A percentile compares a stretch with the other conserved stretches of the same genome.
phyloP scores from a whole-genome alignment of 441 rosid species.

The Geranium incanum region DNA sequence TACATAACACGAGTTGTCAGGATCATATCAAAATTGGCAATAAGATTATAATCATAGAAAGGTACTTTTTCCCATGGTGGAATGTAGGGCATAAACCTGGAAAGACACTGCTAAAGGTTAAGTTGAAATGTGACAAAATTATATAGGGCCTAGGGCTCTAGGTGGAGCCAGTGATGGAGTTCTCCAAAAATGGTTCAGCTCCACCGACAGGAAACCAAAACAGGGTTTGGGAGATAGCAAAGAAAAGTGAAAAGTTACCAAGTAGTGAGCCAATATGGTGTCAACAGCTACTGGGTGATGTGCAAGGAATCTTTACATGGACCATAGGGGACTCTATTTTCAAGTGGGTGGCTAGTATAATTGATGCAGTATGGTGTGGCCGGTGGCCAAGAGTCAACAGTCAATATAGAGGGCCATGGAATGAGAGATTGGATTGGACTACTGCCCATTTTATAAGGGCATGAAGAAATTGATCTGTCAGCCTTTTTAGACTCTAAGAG shows the following conservation, averaged over 20 bases:
- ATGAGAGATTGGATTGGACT: conserved; percentile 11
- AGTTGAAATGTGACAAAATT: conserved; percentile 5
- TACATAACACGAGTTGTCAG: not conserved
- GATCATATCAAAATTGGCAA: conserved; percentile 5
- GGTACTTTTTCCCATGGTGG: not conserved
- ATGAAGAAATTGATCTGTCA: not conserved
- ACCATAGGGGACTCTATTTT: not conserved
- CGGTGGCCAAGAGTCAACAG: conserved; percentile 24
- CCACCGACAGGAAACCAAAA: conserved; percentile 6
- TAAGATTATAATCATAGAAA: conserved; percentile 2
- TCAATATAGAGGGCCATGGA: conserved; percentile 22
- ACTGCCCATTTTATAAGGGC: conserved; percentile 13
- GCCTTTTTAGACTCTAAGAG: not conserved
- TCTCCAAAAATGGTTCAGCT: not conserved
- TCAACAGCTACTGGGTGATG: conserved; percentile 7
- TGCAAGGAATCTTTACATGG: not conserved
- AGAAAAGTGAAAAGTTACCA: conserved; percentile 1
- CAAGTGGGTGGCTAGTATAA: conserved; percentile 20
- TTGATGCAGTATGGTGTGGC: conserved; percentile 16
- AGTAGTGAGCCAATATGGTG: conserved; percentile 4
- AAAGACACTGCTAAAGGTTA: conserved; percentile 6
- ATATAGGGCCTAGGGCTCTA: not conserved
- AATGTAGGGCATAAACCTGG: not conserved
- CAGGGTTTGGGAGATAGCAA: conserved; percentile 8
- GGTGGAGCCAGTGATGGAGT: conserved; percentile 8